These are phyloP conservation scores for Pisolithus sp. DNA, from an alignment of 768 basidiomycete species.

Conservation along the genomic window DNA sequence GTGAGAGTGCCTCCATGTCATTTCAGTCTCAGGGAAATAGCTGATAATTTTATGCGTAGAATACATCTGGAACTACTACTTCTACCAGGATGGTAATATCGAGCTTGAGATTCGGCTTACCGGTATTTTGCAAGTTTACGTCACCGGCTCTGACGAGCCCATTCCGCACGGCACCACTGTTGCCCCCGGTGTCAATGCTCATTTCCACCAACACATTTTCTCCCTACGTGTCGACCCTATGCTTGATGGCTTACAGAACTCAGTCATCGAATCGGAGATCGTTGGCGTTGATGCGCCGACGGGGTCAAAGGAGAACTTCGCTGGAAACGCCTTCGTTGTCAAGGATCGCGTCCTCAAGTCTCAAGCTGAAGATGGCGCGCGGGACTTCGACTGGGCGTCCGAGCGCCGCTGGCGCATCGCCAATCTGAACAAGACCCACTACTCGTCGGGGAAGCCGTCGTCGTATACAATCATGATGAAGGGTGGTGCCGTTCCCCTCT, in stretches of 20 bases:
- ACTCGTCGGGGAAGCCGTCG: constrained; percentile 57
- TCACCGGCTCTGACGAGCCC: constrained; percentile 53
- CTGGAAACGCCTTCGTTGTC: constrained; percentile 77
- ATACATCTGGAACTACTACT: constrained; percentile 82
- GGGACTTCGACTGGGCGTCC: constrained; percentile 56
- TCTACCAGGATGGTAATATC: constrained; percentile 87
- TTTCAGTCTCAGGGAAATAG: background rate
- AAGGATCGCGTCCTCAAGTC: constrained; percentile 49
- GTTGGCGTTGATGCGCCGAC: constrained; percentile 54
- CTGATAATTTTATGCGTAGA: constrained; percentile 35
- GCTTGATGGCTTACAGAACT: constrained; percentile 81
- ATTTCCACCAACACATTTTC: constrained; percentile 82
- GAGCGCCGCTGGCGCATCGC: constrained; percentile 83
- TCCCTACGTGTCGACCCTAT: constrained; percentile 80
- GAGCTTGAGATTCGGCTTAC: constrained; percentile 82
- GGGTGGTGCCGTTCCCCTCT: constrained; percentile 61
- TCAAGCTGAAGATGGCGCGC: constrained; percentile 43
- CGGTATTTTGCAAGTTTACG: constrained; percentile 76
- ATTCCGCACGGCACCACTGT: constrained; percentile 65
- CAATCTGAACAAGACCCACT: constrained; percentile 64
- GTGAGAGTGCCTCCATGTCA: constrained; percentile 30
- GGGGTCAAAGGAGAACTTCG: constrained; percentile 73
- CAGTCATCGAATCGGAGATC: constrained; percentile 78
- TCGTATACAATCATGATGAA: constrained; percentile 71
- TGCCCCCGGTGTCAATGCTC: constrained; percentile 76